phyloP scores from a whole-genome alignment of 2,329 filamentous ascomycete species.

The Pseudocercospora fijiensis region DNA sequence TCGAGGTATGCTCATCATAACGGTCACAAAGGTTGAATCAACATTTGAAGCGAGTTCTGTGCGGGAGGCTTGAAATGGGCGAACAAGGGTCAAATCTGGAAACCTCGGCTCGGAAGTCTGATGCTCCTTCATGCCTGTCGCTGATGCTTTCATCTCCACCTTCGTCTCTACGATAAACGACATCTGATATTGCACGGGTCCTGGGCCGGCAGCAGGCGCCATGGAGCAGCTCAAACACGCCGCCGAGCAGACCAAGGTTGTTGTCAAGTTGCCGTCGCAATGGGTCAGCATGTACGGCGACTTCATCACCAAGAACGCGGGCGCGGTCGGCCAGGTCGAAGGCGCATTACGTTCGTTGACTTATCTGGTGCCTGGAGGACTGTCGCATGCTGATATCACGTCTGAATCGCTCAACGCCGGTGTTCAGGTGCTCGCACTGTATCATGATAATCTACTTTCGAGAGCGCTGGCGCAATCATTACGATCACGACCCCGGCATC shows the following conservation, averaged over 20 bases:
- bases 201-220: conserved; percentile 6
- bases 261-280: conserved; percentile 35
- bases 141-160: background rate
- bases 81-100: background rate
- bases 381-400: conserved; percentile 88
- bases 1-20: background rate
- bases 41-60: background rate
- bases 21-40: background rate
- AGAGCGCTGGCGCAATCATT: conserved; percentile 58
- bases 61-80: background rate
- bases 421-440: conserved; percentile 85
- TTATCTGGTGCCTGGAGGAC: conserved; percentile 89
- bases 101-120: conserved; percentile 3
- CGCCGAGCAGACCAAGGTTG: conserved; percentile 33
- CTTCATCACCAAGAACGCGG: conserved; percentile 92
- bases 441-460: conserved; percentile 84
- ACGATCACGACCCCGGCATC: conserved; percentile 48
- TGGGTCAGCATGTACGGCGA: conserved; percentile 66
- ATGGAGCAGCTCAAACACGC: conserved; percentile 35
- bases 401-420: conserved; percentile 81
- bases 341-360: conserved; percentile 87
- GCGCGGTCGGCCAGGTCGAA: conserved; percentile 92
- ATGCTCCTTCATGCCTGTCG: conserved; percentile 4
- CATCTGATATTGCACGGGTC: background rate
- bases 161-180: background rate